phyloP scores from a whole-genome alignment of 1,139 yeast species.

The Nakaseomyces delphensis region DNA sequence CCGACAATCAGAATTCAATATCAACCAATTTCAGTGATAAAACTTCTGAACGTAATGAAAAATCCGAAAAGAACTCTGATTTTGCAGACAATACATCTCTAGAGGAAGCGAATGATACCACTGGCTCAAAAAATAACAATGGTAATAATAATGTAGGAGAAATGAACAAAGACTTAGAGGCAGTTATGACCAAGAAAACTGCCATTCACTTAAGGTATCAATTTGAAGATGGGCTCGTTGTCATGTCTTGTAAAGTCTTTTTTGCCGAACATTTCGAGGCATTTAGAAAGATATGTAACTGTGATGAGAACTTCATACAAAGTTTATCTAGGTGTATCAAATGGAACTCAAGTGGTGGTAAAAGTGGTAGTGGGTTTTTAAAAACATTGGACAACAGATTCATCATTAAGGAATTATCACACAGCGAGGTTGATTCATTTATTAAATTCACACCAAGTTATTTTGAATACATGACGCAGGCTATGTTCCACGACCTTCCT shows the following conservation, averaged over 20 bases:
- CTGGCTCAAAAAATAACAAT: neutral
- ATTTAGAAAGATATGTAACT: conserved; percentile 73
- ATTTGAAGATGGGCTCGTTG: conserved; percentile 77
- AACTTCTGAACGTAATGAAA: neutral
- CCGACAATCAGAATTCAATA: neutral
- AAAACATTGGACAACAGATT: conserved; percentile 86
- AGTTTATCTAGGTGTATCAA: conserved; percentile 87
- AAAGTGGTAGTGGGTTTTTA: conserved; percentile 88
- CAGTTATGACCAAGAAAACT: conserved; percentile 66
- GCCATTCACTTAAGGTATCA: conserved; percentile 89
- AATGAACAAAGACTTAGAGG: conserved; percentile 38
- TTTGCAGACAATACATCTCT: conserved; percentile 5
- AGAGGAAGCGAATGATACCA: neutral
- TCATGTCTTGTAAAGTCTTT: conserved; percentile 83
- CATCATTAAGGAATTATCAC: conserved; percentile 81
- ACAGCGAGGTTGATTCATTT: conserved; percentile 85
- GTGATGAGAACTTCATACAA: conserved; percentile 68
- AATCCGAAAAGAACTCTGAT: neutral
- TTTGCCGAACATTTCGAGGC: conserved; percentile 97
- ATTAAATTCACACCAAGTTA: conserved; percentile 93
- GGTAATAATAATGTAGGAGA: neutral
- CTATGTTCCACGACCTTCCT: conserved; percentile 87
- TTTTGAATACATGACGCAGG: conserved; percentile 92
- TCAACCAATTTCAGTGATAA: neutral
- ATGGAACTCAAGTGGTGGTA: conserved; percentile 96